phyloP scores from a whole-genome alignment of 495 filamentous ascomycete genomes.

The Choiromyces venosus region DNA sequence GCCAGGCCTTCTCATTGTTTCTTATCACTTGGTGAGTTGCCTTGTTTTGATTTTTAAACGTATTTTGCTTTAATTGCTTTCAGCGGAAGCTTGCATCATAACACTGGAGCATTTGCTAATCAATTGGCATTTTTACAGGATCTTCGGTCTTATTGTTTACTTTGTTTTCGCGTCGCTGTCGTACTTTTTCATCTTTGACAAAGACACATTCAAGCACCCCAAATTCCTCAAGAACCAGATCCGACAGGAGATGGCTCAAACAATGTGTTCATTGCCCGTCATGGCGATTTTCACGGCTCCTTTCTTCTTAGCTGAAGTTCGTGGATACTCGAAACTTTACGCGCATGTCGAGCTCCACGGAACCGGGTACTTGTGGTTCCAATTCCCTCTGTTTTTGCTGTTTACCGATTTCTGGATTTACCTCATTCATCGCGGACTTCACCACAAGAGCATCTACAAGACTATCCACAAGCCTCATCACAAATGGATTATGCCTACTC shows the following conservation, averaged over 20 bases:
- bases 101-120: slow-evolving; percentile 10
- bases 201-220: slow-evolving; percentile 79
- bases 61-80: not conserved
- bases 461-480: slow-evolving; percentile 92
- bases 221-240: slow-evolving; percentile 96
- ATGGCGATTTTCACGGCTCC: slow-evolving; percentile 81
- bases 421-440: slow-evolving; percentile 86
- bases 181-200: slow-evolving; percentile 91
- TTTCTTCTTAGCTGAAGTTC: slow-evolving; percentile 77
- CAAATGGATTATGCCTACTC: slow-evolving; percentile 99
- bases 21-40: slow-evolving; percentile 72
- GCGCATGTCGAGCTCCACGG: slow-evolving; percentile 65
- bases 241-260: slow-evolving; percentile 74
- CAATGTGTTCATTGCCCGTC: slow-evolving; percentile 65
- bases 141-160: slow-evolving; percentile 79
- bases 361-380: slow-evolving; percentile 68
- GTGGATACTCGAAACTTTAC: slow-evolving; percentile 84
- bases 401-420: slow-evolving; percentile 96
- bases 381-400: slow-evolving; percentile 85
- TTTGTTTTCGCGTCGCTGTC: slow-evolving; percentile 77
- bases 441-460: slow-evolving; percentile 80
- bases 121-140: slow-evolving; percentile 51
- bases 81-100: not conserved
- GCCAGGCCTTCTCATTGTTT: slow-evolving; percentile 71
- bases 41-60: not conserved